Percentiles rank a stretch among this genome's conserved stretches.
These are phyloP conservation scores for Coniosporium apollinis DNA, from an alignment of 495 filamentous ascomycete species.

Conservation along the genomic window DNA sequence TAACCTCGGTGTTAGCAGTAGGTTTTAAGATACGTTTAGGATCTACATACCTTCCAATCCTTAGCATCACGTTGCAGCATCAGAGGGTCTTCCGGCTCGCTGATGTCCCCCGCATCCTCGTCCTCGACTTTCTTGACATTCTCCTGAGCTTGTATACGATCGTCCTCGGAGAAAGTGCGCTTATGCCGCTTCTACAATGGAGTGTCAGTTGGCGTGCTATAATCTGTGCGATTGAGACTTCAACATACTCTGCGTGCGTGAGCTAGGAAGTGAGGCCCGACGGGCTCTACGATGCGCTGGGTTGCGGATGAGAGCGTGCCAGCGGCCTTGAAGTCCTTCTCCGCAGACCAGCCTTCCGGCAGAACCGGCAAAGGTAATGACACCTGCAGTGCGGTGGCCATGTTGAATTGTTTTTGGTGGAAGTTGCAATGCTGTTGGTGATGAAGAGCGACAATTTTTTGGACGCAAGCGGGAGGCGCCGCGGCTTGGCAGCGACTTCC, in stretches of 20 bases:
- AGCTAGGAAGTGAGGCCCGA: constrained; percentile 93
- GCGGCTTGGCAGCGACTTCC: no score
- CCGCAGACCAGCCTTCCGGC: constrained; percentile 65
- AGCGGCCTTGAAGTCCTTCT: constrained; percentile 80
- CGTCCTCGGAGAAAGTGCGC: constrained; percentile 96
- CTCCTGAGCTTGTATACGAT: constrained; percentile 86
- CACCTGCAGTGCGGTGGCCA: constrained; percentile 72
- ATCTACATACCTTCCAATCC: constrained; percentile 80
- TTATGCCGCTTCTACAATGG: constrained; percentile 59
- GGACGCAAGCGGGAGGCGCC: no score
- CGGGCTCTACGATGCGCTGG: constrained; percentile 78
- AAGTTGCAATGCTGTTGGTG: no score
- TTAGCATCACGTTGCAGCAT: constrained; percentile 87
- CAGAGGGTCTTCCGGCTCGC: constrained; percentile 78
- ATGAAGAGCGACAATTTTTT: no score
- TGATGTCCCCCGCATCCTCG: constrained; percentile 75
- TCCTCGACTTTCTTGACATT: constrained; percentile 92
- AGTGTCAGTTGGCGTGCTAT: constrained; percentile 14
- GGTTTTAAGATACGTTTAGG: background rate
- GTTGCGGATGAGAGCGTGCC: constrained; percentile 50
- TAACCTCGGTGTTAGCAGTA: constrained; percentile 15
- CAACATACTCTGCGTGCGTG: constrained; percentile 71
- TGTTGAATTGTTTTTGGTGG: constrained; percentile 19
- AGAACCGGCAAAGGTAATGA: constrained; percentile 70
- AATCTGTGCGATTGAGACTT: background rate